Conservation (phyloP, 805 yeast species). For the Wickerhamiella vanderwaltii region DNA sequence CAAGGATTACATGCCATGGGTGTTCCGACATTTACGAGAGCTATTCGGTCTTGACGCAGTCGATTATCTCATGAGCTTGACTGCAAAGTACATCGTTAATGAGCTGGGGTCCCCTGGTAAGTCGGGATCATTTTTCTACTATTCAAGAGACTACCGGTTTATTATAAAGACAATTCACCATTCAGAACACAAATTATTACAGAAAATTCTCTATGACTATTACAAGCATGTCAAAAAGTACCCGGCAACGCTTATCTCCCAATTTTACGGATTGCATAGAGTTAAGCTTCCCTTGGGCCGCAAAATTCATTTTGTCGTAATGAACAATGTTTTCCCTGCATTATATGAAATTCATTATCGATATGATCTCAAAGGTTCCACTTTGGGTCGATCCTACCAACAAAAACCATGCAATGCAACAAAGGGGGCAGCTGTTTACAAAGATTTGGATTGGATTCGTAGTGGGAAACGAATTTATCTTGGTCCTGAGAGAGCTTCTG, state of each 20-base stretch:
- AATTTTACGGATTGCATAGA: slow-evolving; percentile 90
- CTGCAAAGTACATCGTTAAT: slow-evolving; percentile 82
- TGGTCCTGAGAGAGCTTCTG: slow-evolving; percentile 55
- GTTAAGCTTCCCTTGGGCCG: slow-evolving; percentile 75
- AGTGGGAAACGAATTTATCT: slow-evolving; percentile 50
- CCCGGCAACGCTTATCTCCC: slow-evolving; percentile 85
- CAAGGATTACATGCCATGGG: slow-evolving; percentile 92
- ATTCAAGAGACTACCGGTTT: slow-evolving; percentile 83
- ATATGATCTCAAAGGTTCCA: slow-evolving; percentile 87
- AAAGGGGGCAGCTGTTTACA: slow-evolving; percentile 36
- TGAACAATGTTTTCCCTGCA: slow-evolving; percentile 96
- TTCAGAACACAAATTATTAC: slow-evolving; percentile 74
- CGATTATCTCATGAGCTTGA: slow-evolving; percentile 81
- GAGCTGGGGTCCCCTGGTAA: slow-evolving; percentile 95
- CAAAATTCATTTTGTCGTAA: slow-evolving; percentile 84
- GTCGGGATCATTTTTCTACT: slow-evolving; percentile 92
- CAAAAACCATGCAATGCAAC: slow-evolving; percentile 16
- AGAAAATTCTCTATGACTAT: slow-evolving; percentile 62
- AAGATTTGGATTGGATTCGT: slow-evolving; percentile 83
- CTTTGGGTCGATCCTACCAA: slow-evolving; percentile 51
- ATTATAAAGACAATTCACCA: slow-evolving; percentile 94
- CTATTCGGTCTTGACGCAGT: slow-evolving; percentile 88
- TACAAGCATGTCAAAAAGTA: slow-evolving; percentile 67
- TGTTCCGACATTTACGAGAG: slow-evolving; percentile 71
- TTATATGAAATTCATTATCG: slow-evolving; percentile 73